A percentile compares a stretch with the other conserved stretches of the same genome.
Evolutionary conservation across 148 eudicot genomes (phyloP).

Genomic region (Chenopodium berlandieri): DNA sequence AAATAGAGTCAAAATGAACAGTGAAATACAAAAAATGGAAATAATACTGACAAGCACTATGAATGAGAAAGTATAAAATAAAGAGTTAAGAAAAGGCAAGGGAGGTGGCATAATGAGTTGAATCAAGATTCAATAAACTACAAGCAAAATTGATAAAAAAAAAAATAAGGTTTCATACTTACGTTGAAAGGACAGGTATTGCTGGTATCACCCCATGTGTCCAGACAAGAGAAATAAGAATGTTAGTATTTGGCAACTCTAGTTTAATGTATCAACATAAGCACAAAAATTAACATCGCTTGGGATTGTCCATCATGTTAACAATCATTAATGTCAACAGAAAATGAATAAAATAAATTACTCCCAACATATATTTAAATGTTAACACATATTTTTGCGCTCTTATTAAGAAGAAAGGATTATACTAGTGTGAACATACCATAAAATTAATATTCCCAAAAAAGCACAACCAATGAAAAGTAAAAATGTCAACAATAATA

Average conservation of each 20-base stretch:
- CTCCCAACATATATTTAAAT: too few species aligned
- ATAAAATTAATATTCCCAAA: too few species aligned
- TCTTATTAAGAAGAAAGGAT: neutral
- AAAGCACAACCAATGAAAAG: neutral
- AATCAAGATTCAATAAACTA: constrained; percentile 10
- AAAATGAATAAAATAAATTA: neutral
- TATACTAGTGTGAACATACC: neutral
- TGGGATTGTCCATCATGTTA: neutral
- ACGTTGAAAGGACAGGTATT: constrained; percentile 95
- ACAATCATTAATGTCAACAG: neutral
- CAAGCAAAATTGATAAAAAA: neutral
- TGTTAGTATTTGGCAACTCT: constrained; percentile 27
- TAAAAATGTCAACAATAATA: neutral
- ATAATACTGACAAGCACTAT: neutral
- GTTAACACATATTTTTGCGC: neutral
- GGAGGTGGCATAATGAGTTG: too few species aligned
- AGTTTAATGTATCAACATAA: neutral
- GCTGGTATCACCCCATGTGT: constrained; percentile 55
- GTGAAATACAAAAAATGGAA: too few species aligned
- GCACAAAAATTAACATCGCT: neutral
- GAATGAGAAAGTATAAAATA: neutral
- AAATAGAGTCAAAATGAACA: too few species aligned
- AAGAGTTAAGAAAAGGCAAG: neutral
- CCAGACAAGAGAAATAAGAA: constrained; percentile 21
- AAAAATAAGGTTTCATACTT: constrained; percentile 35